phyloP scores from a whole-genome alignment of 2,329 filamentous ascomycete genomes.

The Diaporthe citriasiana region DNA sequence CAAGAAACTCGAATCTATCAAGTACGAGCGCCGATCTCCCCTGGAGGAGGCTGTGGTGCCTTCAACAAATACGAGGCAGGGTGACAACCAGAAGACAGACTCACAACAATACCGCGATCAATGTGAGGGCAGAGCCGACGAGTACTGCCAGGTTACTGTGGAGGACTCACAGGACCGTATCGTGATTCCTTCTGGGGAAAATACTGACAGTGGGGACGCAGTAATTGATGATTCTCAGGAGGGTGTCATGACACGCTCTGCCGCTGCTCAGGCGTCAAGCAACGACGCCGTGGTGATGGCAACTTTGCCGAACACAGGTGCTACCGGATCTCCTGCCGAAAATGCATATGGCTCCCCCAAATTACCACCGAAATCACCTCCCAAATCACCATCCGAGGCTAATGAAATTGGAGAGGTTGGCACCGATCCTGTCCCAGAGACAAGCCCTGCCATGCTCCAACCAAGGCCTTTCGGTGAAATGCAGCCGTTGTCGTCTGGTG shows the following conservation, averaged over 20 bases:
- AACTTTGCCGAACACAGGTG: constrained; percentile 37
- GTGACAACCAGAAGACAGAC: constrained; percentile 35
- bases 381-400: background rate
- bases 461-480: constrained; percentile 17
- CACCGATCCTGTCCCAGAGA: constrained; percentile 50
- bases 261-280: constrained; percentile 19
- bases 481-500: constrained; percentile 16
- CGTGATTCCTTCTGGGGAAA: background rate
- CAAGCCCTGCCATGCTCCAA: constrained; percentile 48
- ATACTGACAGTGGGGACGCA: background rate
- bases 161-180: constrained; percentile 43
- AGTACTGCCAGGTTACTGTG: constrained; percentile 44
- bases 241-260: background rate
- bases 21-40: constrained; percentile 51
- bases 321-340: constrained; percentile 10
- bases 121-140: constrained; percentile 42
- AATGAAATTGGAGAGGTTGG: constrained; percentile 16
- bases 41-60: constrained; percentile 54
- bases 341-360: constrained; percentile 29
- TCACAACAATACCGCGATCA: constrained; percentile 44
- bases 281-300: constrained; percentile 36
- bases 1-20: constrained; percentile 58
- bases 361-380: background rate
- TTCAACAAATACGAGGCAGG: constrained; percentile 50
- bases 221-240: constrained; percentile 38